Base-by-base conservation (phyloP, 208 protist genomes). In the Trypanosomatidae sp. region DNA sequence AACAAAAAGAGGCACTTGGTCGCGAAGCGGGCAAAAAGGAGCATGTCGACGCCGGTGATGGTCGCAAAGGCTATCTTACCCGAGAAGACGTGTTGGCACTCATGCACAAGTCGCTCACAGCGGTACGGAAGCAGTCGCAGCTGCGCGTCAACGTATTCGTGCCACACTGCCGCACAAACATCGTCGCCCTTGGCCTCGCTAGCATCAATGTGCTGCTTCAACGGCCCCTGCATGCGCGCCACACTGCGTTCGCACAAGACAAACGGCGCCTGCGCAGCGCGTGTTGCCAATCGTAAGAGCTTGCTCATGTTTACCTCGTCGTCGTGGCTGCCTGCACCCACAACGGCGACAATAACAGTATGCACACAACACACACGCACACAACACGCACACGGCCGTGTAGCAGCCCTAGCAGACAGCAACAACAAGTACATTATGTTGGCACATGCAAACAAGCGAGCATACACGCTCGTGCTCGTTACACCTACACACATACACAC, bases 1-100 rank as follows among this genome's bases (percentile, higher is more conserved):
- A 88, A 88, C n/a, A 88, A 42, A 27, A 72, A 67, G 10, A 88
- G 60, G 47, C 70, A 81, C 49, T 78, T 83, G 18, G 73, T 83
- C 8, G 66, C 26, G 21, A 58, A 69, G 33, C 73, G 65, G 18
- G 61, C 44, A 43, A 73, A 60, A n/a, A 77, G 30, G 11, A 88
- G 20, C 20, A 76, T 3, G 35, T 83, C 71, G 13, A 48, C 47
- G 20, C 58, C 47, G 33, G 39, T 18, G 25, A 76, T 41, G 26
- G 44, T 62, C 6, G 68, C 52, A 22, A 76, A 13, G 30, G 73
- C 57, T 46, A 73, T 45, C 38, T 66, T 37, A 0, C 71, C 73
- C 1, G 48, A 64, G 11, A 39, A 21, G 25, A 88, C 32, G 49
- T 71, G 61, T 3, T 4, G 10, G 0, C 58, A 38, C 51, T 88